Evolutionary conservation across 768 basidiomycete species (phyloP), one percentile per base, ranked within the genome.

Genomic region (Leccinellum albellum): DNA sequence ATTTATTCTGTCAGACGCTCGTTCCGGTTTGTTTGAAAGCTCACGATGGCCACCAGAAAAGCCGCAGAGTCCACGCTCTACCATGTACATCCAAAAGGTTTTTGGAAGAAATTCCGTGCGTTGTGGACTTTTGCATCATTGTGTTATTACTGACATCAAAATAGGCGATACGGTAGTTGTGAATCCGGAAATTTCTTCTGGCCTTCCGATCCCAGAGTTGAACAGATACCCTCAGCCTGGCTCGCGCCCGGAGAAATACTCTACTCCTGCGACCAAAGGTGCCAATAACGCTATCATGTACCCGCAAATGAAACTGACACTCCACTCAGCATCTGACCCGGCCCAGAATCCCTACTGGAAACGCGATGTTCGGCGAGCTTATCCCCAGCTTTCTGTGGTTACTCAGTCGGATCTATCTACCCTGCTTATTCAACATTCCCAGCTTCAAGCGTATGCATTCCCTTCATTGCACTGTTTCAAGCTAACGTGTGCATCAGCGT

Each of bases 81-180:
- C 74, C 94, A 97, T 70, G 82, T 93, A 65, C 84, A 83, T 66
- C 87, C 89, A 24, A 86, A 88, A 73, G 94, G 94, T 9, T 95
- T 96, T 72, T 96, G 94, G 94, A 96, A 95, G 84, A 93, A 89
- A 78, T 93, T 97, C 69, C 85, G 94, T 94, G 64, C 58, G 91
- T 79, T 37, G 3, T 32, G 44, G 21, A 14, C 28, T 28, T 40
- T 20, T 31, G 2, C 28, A 15, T 54, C n/a, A 29, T 20, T 28
- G 40, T 40, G 20, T 17, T 44, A 24, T 57, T 28, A 60, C 52
- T 60, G 4, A 61, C 49, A 49, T 31, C 40, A 56, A 12, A 44
- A 32, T 75, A 96, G 94, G 92, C 55, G 91, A 96, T 69, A 86
- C 81, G 7, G 79, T 87, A 24, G 90, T 83, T 58, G 84, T 94